Evolutionary conservation across 768 basidiomycete species (phyloP), one percentile per base, ranked within the genome.

Genomic region (Rhodotorula graminis): DNA sequence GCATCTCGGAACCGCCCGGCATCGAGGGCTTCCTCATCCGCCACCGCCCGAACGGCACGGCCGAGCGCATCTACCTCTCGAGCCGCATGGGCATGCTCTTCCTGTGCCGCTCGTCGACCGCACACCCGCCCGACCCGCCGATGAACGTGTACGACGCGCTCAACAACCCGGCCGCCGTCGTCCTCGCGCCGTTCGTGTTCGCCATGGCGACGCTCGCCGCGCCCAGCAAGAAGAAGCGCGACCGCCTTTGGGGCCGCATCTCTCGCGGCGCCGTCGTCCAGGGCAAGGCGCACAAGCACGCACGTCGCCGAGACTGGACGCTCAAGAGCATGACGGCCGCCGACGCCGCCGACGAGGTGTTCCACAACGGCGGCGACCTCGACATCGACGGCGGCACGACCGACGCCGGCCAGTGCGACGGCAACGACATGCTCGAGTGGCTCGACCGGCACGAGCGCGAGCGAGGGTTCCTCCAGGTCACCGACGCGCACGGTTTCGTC

Each of bases 21-120:
- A 83, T 95, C 60, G 94, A 97, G 81, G 94, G 94, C 5, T 96
- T 90, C 81, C 82, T 94, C 56, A 61, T 69, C 12, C 88, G 88
- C 60, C 84, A 91, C 77, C 85, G 83, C 73, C 84, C 87, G 5
- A 87, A 86, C 29, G 86, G 87, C 71, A 79, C 80, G 42, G 87
- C 84, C 50, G 72, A 73, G 19, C 73, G 72, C 8, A 77, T 89
- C 23, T 94, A 93, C 81, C 83, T 93, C 52, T 82, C 85, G 40
- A 86, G 87, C 12, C 90, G 92, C 77, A 85, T 88, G 65, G 89
- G 90, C 11, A 85, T 87, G 77, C 81, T 94, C 44, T 92, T 92
- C 81, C 83, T 85, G 18, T 76, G 89, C 29, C 75, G 80, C 25
- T 81, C 86, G 9, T 74, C 84, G 0, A 81, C 84, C 58, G 87